A percentile compares a stretch with the other conserved stretches of the same genome.
Evolutionary conservation across 768 basidiomycete species (phyloP).

Genomic region (Leucocoprinus sp.): DNA sequence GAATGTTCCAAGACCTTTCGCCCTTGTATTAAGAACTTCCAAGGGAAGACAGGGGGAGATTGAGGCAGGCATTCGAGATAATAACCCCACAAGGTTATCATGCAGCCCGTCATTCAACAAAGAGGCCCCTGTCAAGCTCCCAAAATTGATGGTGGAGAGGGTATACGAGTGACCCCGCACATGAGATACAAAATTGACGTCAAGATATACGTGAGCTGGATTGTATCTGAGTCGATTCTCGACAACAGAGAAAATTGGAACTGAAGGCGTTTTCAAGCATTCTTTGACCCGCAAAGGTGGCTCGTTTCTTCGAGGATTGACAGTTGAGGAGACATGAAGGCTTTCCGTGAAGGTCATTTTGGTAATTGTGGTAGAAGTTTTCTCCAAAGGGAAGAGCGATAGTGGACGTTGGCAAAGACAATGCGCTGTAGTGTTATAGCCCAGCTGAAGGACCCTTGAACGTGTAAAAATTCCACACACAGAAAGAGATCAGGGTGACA

Average conservation of each 20-base stretch:
- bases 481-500: no score
- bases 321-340: neutral
- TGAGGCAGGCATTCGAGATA: neutral
- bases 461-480: no score
- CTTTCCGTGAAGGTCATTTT: neutral
- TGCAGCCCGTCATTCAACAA: slow-evolving; percentile 26
- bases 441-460: no score
- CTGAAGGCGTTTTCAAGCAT: neutral
- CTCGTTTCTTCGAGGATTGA: neutral
- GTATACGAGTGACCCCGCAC: slow-evolving; percentile 19
- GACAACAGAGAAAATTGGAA: slow-evolving; percentile 7
- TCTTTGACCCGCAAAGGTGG: neutral
- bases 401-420: no score
- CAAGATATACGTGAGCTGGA: slow-evolving; percentile 16
- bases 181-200: slow-evolving; percentile 22
- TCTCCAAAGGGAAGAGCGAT: no score
- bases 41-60: slow-evolving; percentile 9
- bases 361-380: no score
- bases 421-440: no score
- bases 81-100: slow-evolving; percentile 17
- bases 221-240: slow-evolving; percentile 18
- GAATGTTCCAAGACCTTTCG: slow-evolving; percentile 30
- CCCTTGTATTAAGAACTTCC: slow-evolving; percentile 18
- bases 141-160: slow-evolving; percentile 17
- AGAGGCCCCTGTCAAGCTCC: slow-evolving; percentile 16